Evolutionary conservation across 2,329 filamentous ascomycete genomes (phyloP).

Genomic region (Aspergillus sp.): DNA sequence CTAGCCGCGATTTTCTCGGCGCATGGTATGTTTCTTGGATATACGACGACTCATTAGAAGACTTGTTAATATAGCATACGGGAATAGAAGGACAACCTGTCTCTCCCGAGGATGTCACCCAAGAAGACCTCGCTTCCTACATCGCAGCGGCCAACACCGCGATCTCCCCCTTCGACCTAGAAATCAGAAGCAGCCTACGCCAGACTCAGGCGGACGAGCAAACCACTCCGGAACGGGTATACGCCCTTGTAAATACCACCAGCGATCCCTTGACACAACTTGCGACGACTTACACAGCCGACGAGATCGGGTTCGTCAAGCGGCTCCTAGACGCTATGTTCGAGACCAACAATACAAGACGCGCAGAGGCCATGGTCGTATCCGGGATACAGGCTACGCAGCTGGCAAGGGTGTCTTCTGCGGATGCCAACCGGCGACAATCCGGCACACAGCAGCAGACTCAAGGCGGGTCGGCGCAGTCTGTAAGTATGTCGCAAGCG

Average conservation of each 20-base stretch:
- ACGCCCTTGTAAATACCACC: slow-evolving; percentile 78
- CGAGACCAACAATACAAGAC: slow-evolving; percentile 69
- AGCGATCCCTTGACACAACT: slow-evolving; percentile 80
- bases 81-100: slow-evolving; percentile 39
- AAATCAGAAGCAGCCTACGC: slow-evolving; percentile 67
- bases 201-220: slow-evolving; percentile 46
- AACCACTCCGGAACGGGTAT: slow-evolving; percentile 49
- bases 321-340: slow-evolving; percentile 86
- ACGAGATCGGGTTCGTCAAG: slow-evolving; percentile 86
- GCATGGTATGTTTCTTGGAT: slow-evolving; percentile 32
- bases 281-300: slow-evolving; percentile 68
- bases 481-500: slow-evolving; percentile 68
- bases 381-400: slow-evolving; percentile 70
- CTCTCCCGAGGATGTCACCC: slow-evolving; percentile 55
- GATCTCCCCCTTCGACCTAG: slow-evolving; percentile 74
- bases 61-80: not conserved
- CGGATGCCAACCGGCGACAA: slow-evolving; percentile 40
- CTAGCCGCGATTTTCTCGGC: slow-evolving; percentile 67
- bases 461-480: slow-evolving; percentile 32
- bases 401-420: slow-evolving; percentile 44
- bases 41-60: not conserved
- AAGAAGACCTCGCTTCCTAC: slow-evolving; percentile 59
- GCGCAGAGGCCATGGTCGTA: slow-evolving; percentile 77
- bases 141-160: slow-evolving; percentile 62
- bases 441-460: slow-evolving; percentile 32